These are phyloP conservation scores for Herpetomonas muscarum DNA, from an alignment of 208 protist species.

Conservation along the genomic window DNA sequence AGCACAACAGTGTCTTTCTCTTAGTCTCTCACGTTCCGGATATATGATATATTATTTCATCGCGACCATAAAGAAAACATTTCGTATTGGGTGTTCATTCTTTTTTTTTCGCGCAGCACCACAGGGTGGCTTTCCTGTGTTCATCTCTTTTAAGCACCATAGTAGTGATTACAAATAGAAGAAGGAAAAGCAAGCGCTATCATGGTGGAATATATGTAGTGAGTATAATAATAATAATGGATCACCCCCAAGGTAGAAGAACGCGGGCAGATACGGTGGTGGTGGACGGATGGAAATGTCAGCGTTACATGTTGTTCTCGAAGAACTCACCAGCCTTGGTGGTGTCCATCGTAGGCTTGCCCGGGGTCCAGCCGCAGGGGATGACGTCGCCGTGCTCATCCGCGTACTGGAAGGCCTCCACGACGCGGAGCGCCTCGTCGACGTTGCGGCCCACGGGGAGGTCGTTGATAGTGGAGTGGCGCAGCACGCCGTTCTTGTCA, in stretches of 20 bases:
- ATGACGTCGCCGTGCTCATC: conserved; percentile 95
- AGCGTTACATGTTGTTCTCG: conserved; percentile 59
- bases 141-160: conserved; percentile 5
- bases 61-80: no score
- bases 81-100: no score
- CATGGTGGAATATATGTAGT: background rate
- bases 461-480: conserved; percentile 94
- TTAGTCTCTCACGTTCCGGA: no score
- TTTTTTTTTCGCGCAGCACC: no score
- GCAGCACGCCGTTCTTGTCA: conserved; percentile 90
- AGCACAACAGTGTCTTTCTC: no score
- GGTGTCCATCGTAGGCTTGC: conserved; percentile 89
- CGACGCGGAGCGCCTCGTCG: conserved; percentile 95
- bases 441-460: conserved; percentile 94
- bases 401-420: conserved; percentile 95
- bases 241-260: conserved; percentile 4
- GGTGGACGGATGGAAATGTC: background rate
- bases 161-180: conserved; percentile 10
- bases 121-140: no score
- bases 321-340: conserved; percentile 92
- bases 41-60: no score
- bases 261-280: background rate
- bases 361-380: conserved; percentile 93
- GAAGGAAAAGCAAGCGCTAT: background rate
- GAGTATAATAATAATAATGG: background rate